phyloP scores from a whole-genome alignment of 768 basidiomycete species.

The Mycena latifolia region DNA sequence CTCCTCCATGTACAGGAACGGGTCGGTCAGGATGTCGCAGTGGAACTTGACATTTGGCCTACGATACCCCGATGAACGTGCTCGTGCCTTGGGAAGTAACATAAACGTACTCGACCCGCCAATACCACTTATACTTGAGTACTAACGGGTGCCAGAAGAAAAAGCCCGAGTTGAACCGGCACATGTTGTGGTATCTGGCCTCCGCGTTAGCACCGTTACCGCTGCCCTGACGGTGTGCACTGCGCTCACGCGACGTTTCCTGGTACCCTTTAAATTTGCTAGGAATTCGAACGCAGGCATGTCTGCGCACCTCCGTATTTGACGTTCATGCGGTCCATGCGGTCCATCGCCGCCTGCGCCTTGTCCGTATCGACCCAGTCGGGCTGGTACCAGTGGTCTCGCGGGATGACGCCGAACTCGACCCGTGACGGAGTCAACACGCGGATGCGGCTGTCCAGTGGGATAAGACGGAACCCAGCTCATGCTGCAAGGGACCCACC shows the following conservation, averaged over 20 bases:
- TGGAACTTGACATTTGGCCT: constrained; percentile 66
- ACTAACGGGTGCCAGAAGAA: constrained; percentile 42
- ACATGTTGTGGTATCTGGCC: constrained; percentile 76
- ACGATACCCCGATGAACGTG: no score
- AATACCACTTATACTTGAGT: constrained; percentile 68
- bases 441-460: constrained; percentile 46
- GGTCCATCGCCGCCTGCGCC: constrained; percentile 63
- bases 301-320: constrained; percentile 58
- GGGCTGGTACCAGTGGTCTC: constrained; percentile 76
- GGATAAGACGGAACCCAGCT: not conserved
- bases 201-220: constrained; percentile 9
- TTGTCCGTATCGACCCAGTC: constrained; percentile 77
- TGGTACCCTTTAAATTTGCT: not conserved
- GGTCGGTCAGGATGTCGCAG: constrained; percentile 49
- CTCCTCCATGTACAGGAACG: constrained; percentile 69
- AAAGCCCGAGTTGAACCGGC: constrained; percentile 79
- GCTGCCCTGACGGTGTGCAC: not conserved
- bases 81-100: no score
- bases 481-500: constrained; percentile 37
- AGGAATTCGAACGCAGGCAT: not conserved
- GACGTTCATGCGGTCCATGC: constrained; percentile 61
- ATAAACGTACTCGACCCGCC: constrained; percentile 68
- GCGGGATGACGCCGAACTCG: constrained; percentile 68
- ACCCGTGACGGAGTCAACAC: constrained; percentile 57
- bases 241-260: constrained; percentile 22